Conservation (phyloP, 2,329 filamentous ascomycete genomes). For the Cladosporium colombiae region DNA sequence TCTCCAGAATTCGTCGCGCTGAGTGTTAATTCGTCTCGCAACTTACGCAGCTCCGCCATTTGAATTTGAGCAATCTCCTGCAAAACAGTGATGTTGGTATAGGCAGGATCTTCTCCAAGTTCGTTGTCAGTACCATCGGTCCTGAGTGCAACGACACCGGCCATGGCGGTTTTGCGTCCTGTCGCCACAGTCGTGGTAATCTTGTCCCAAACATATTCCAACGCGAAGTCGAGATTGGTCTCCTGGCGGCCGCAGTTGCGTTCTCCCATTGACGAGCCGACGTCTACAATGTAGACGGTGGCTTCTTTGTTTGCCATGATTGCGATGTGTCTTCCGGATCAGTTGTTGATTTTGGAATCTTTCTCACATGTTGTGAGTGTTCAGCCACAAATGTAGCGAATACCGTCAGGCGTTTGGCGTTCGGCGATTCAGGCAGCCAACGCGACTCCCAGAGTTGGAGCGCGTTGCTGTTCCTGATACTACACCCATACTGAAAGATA, state of each 20-base stretch:
- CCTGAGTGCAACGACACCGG: constrained; percentile 80
- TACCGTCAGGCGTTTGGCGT: constrained; percentile 1
- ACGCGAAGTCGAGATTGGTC: constrained; percentile 82
- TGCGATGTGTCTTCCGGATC: background rate
- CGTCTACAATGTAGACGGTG: constrained; percentile 86
- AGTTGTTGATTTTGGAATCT: background rate
- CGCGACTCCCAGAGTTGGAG: background rate
- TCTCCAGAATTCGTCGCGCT: constrained; percentile 73
- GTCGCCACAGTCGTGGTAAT: constrained; percentile 70
- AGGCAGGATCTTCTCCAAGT: constrained; percentile 67
- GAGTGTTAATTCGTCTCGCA: constrained; percentile 65
- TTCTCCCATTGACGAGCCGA: constrained; percentile 81
- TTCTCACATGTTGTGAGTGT: background rate
- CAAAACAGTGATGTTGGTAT: constrained; percentile 78
- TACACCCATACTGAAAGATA: constrained; percentile 1
- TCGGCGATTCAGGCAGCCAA: constrained; percentile 12
- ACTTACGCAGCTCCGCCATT: constrained; percentile 67
- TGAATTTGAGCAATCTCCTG: constrained; percentile 62
- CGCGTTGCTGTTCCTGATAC: background rate
- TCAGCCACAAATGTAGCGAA: background rate
- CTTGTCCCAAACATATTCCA: constrained; percentile 95
- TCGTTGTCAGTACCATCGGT: constrained; percentile 74
- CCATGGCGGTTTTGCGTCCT: constrained; percentile 71
- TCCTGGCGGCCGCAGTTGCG: constrained; percentile 69
- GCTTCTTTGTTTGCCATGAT: constrained; percentile 90